Percentiles rank a stretch among this genome's conserved stretches.
These are phyloP conservation scores for Pythium biforme DNA, from an alignment of 352 stramenopile species.

Conservation along the genomic window DNA sequence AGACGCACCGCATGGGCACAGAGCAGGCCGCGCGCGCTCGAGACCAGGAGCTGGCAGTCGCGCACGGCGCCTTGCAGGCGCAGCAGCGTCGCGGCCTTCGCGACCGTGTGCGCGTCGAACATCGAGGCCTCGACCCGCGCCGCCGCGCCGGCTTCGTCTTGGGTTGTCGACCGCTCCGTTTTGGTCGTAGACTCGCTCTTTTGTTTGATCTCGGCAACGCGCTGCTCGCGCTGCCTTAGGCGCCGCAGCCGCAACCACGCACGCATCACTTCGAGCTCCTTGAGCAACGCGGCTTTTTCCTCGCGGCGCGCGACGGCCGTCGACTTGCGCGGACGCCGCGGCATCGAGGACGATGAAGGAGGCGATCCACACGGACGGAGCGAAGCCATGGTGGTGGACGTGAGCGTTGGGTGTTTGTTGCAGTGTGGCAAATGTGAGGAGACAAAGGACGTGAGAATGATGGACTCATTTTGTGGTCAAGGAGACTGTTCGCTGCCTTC, in stretches of 20 bases:
- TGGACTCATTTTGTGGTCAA: too few species aligned
- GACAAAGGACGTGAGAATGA: too few species aligned
- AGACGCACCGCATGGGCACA: background rate
- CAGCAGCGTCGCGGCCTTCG: background rate
- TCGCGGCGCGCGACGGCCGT: background rate
- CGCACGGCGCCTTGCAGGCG: background rate
- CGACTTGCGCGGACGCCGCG: background rate
- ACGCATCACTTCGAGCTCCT: background rate
- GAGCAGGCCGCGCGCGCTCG: background rate
- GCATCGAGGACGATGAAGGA: background rate
- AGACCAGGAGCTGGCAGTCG: background rate
- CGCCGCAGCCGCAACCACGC: background rate
- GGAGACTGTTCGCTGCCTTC: too few species aligned
- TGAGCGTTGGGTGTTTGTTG: too few species aligned
- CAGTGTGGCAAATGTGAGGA: too few species aligned
- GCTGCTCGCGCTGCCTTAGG: background rate
- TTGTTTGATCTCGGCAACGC: background rate
- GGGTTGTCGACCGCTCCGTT: too few species aligned
- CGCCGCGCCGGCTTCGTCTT: background rate
- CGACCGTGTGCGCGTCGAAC: background rate
- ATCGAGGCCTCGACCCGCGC: background rate
- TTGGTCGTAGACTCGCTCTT: background rate
- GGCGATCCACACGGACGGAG: background rate
- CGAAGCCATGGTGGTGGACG: background rate
- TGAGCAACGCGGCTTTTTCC: constrained; percentile 9